These are phyloP conservation scores for Fremontodendron californicum DNA, from an alignment of 345 rosid genomes.

Conservation along the genomic window DNA sequence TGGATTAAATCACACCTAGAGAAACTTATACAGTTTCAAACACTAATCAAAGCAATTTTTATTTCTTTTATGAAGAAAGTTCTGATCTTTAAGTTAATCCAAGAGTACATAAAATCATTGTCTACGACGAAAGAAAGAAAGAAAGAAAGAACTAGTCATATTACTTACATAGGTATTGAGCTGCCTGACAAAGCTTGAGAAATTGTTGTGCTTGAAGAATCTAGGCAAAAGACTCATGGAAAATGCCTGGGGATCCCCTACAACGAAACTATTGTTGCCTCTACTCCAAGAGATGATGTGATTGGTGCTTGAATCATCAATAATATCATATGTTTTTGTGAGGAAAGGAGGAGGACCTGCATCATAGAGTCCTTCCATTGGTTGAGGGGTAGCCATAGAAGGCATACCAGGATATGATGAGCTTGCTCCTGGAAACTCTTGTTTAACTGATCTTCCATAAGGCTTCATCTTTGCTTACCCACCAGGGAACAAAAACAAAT, in stretches of 20 bases:
- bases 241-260: slow-evolving; percentile 54
- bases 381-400: slow-evolving; percentile 36
- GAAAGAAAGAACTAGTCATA: not conserved
- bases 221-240: slow-evolving; percentile 23
- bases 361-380: slow-evolving; percentile 73
- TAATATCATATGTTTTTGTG: slow-evolving; percentile 70
- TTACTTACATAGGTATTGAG: slow-evolving; percentile 73
- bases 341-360: slow-evolving; percentile 76
- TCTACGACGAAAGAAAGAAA: not conserved
- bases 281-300: slow-evolving; percentile 73
- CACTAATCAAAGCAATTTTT: no score
- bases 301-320: slow-evolving; percentile 59
- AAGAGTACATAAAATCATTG: not conserved
- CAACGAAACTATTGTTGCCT: slow-evolving; percentile 60
- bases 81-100: no score
- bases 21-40: not conserved
- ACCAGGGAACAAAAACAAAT: not conserved
- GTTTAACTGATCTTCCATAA: slow-evolving; percentile 9
- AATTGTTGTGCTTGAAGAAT: slow-evolving; percentile 75
- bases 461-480: not conserved
- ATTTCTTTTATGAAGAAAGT: no score
- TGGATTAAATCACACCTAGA: not conserved
- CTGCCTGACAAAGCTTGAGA: slow-evolving; percentile 82
- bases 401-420: not conserved
- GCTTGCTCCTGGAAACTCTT: slow-evolving; percentile 19